These are phyloP conservation scores for Dothistroma pini DNA, from an alignment of 2,329 filamentous ascomycete genomes.

Conservation along the genomic window DNA sequence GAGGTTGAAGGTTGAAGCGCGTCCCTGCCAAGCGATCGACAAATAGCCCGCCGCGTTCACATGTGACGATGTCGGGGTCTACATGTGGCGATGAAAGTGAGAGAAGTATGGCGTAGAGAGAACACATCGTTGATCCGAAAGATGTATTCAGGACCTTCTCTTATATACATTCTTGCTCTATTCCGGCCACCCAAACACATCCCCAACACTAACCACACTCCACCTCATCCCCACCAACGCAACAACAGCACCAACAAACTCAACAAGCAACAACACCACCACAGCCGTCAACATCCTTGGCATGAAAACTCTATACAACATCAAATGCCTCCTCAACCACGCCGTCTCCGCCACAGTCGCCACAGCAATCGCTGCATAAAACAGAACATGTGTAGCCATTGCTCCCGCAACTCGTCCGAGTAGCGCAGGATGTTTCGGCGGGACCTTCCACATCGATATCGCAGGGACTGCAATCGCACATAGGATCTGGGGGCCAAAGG, in stretches of 20 bases:
- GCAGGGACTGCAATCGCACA: constrained; percentile 76
- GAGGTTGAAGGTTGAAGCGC: not conserved
- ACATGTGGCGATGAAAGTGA: not conserved
- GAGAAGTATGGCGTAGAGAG: no score
- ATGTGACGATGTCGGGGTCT: not conserved
- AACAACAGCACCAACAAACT: constrained; percentile 67
- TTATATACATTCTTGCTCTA: constrained; percentile 3
- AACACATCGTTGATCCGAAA: not conserved
- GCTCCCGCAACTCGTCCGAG: constrained; percentile 68
- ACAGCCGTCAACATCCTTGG: constrained; percentile 86
- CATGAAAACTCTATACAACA: constrained; percentile 93
- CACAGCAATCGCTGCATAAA: constrained; percentile 77
- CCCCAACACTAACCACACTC: constrained; percentile 73
- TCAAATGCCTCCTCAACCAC: constrained; percentile 82
- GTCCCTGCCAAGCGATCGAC: not conserved
- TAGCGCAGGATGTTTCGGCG: constrained; percentile 61
- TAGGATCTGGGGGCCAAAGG: constrained; percentile 83
- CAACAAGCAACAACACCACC: constrained; percentile 67
- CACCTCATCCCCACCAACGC: constrained; percentile 70
- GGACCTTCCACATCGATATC: constrained; percentile 82
- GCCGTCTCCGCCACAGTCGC: constrained; percentile 90
- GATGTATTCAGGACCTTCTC: not conserved
- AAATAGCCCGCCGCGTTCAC: not conserved
- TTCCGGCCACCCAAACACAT: constrained; percentile 76
- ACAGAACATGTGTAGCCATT: constrained; percentile 70